Evolutionary conservation across 345 rosid species (phyloP).

Genomic region (Tarenaya hassleriana): DNA sequence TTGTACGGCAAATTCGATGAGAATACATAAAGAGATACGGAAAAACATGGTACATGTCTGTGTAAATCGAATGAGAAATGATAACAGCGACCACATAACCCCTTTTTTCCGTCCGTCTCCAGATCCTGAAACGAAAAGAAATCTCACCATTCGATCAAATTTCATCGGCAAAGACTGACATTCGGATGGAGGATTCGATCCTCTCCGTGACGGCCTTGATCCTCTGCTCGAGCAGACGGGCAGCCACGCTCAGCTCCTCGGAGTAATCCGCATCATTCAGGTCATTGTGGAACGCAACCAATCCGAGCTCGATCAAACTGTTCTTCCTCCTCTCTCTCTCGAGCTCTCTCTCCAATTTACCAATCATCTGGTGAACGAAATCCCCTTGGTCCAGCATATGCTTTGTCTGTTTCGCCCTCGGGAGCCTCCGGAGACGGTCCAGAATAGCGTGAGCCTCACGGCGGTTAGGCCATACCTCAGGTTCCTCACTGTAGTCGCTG

Average conservation of each 20-base stretch:
- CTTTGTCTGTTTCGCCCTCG: slow-evolving; percentile 42
- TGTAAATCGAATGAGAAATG: too few relatives aligned
- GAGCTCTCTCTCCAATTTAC: slow-evolving; percentile 31
- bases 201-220: slow-evolving; percentile 17
- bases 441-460: slow-evolving; percentile 25
- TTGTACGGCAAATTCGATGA: too few relatives aligned
- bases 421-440: slow-evolving; percentile 22
- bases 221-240: slow-evolving; percentile 20
- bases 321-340: slow-evolving; percentile 27
- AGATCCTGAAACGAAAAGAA: too few relatives aligned
- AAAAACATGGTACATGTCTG: too few relatives aligned
- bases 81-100: too few relatives aligned
- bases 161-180: too few relatives aligned
- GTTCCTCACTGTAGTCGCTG: slow-evolving; percentile 31
- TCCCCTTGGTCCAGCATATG: slow-evolving; percentile 43
- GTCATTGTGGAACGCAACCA: slow-evolving; percentile 8
- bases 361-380: slow-evolving; percentile 31
- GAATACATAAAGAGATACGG: too few relatives aligned
- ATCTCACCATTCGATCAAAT: too few relatives aligned
- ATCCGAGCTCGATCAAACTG: slow-evolving; percentile 30
- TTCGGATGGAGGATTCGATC: neutral
- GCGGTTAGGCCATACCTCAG: slow-evolving; percentile 38
- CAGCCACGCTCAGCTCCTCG: slow-evolving; percentile 19
- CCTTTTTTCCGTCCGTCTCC: too few relatives aligned
- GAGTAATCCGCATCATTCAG: slow-evolving; percentile 20